Evolutionary conservation across 345 rosid species (phyloP), one percentile per base, ranked within the genome.

Genomic region (Gossypium longicalyx): DNA sequence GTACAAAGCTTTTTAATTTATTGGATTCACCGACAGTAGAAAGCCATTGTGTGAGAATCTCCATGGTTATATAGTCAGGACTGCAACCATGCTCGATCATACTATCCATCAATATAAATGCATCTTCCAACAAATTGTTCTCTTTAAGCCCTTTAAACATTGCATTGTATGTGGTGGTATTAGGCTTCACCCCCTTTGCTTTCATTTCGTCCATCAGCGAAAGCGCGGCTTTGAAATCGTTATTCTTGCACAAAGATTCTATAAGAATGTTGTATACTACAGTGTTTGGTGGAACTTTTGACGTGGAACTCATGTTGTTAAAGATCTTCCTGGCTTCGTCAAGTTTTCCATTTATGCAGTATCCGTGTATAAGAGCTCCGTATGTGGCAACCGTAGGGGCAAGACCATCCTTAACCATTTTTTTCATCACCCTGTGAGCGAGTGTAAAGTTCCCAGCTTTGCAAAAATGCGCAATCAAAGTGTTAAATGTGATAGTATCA

Each of bases 221-320:
- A 49, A 82, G 72, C 7, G 94, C 97, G 53, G 23, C 67, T 38
- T 84, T 78, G 16, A 87, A 84, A 44, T 80, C 56, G 25, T 83
- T 79, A n/a, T 80, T 79, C 83, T 90, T 85, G 71, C 90, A 86
- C 67, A 87, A 69, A 0, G 88, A 73, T 67, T 88, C 82, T 67
- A 95, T 87, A 66, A 95, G 86, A 72, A 86, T 90, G 77, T 88
- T 95, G 83, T 93, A 90, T 54, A 88, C 86, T 38, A 82, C 88
- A 0, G 88, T 86, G 83, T 91, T 89, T 1, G 97, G 88, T 12
- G 73, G 70, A 19, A 89, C 83, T 79, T 84, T 88, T 4, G 87
- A 86, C 23, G 34, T 45, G 10, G 79, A 72, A 71, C 73, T 71
- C 93, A 95, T 89, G 54, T 82, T 81, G 25, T 61, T 74, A 77